Evolutionary conservation across 2,329 filamentous ascomycete species (phyloP).

Genomic region (Stemphylium beticola): DNA sequence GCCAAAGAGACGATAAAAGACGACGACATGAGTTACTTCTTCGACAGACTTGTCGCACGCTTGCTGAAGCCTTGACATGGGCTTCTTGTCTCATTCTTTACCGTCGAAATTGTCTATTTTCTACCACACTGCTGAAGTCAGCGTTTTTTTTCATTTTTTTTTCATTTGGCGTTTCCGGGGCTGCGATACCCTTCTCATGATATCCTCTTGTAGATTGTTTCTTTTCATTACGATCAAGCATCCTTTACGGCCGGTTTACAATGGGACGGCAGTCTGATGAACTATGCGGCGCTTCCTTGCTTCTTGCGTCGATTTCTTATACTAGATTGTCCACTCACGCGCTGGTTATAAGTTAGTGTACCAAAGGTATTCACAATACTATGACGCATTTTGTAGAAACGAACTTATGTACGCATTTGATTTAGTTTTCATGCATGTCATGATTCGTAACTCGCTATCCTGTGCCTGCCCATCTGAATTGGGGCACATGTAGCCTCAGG

Average conservation of each 20-base stretch:
- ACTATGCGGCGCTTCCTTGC: background rate
- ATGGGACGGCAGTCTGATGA: background rate
- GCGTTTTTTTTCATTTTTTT: too few species aligned
- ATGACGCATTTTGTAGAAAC: background rate
- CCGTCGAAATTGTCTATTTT: background rate
- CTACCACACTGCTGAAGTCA: too few species aligned
- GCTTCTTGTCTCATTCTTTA: background rate
- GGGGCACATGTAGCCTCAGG: too few species aligned
- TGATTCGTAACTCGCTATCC: background rate
- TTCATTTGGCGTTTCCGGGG: background rate
- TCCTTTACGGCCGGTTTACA: background rate
- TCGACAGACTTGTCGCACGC: conserved; percentile 46
- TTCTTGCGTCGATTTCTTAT: background rate
- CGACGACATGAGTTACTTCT: conserved; percentile 47
- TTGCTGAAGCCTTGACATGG: conserved; percentile 25
- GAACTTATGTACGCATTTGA: background rate
- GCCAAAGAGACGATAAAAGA: conserved; percentile 23
- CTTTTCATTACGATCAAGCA: background rate
- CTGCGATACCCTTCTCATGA: conserved; percentile 8
- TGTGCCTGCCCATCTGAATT: too few species aligned
- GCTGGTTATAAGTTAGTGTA: conserved; percentile 1
- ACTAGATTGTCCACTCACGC: background rate
- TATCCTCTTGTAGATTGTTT: background rate
- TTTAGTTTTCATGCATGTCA: background rate
- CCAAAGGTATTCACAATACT: background rate